Base-by-base conservation (phyloP, 2,329 filamentous ascomycete genomes). In the Atkinsonella texensis region DNA sequence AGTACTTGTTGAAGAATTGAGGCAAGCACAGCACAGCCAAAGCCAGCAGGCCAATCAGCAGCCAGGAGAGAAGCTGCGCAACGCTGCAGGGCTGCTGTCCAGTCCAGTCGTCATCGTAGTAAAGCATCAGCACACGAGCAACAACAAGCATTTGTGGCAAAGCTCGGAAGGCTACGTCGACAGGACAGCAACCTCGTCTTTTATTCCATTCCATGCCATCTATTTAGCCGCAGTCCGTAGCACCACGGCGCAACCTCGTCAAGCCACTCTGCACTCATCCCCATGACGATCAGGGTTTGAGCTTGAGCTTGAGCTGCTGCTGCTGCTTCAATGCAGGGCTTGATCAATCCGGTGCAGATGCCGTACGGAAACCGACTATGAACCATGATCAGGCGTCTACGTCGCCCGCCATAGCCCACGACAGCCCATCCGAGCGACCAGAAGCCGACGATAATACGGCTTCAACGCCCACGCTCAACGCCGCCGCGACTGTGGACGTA, bases 341-440 rank as follows among this genome's bases (percentile, higher is more conserved):
- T 57, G 57, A 61, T 61, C 59, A 52, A 52, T 54, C 53, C 59
- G 51, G 58, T 58, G 55, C 62, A 59, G 57, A 66, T 65, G 65
- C 65, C 62, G 62, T 47, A 49, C 43, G 18, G 63, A 56, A 58
- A 56, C 58, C 65, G 62, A 72, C 70, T 68, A 76, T 76, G 74
- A 75, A 69, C 73, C 64, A 76, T 74, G 74, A 75, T 68, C 31
- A 64, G 68, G 64, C 68, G 62, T 63, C 70, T 62, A 68, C 60
- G 62, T 65, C 68, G 60, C 63, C 68, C 60, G 66, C 68, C 62
- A 66, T 55, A 57, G 56, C 54, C 49, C 57, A 58, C 56, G 58
- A 58, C 50, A 53, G 58, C 33, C 40, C 53, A 32, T 50, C 58
- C 52, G 12, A 38, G 49, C 47, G 20, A 42, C 52, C 31, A 10